These are phyloP conservation scores for Blastocystis sp. DNA, from an alignment of 352 stramenopile genomes.

Conservation along the genomic window DNA sequence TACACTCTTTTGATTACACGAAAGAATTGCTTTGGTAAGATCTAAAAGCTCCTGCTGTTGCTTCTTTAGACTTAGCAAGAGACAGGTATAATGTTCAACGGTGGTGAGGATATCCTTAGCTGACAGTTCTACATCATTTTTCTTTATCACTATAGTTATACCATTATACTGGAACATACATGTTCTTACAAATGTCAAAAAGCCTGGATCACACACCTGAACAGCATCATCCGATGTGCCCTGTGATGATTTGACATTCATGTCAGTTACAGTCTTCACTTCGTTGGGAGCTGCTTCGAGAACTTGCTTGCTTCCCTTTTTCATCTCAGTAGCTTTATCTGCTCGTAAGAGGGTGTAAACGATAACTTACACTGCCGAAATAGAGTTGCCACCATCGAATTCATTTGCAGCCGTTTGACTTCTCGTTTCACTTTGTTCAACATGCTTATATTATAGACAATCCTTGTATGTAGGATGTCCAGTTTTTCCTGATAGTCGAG, in stretches of 20 bases:
- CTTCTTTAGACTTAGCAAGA: background rate
- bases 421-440: background rate
- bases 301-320: too few species aligned
- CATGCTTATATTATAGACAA: background rate
- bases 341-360: too few species aligned
- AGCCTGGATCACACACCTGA: too few species aligned
- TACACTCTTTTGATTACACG: background rate
- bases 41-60: background rate
- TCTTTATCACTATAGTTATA: too few species aligned
- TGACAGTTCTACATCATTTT: too few species aligned
- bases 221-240: too few species aligned
- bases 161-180: too few species aligned
- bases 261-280: too few species aligned
- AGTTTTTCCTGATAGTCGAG: background rate
- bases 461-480: background rate
- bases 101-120: background rate
- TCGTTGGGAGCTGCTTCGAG: too few species aligned
- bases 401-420: background rate
- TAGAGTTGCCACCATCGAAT: background rate
- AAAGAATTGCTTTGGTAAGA: background rate
- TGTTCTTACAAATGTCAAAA: too few species aligned
- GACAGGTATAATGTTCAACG: background rate
- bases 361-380: background rate
- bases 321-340: too few species aligned
- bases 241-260: too few species aligned